Evolutionary conservation across 2,329 filamentous ascomycete genomes (phyloP).

Genomic region (Onygena corvina): DNA sequence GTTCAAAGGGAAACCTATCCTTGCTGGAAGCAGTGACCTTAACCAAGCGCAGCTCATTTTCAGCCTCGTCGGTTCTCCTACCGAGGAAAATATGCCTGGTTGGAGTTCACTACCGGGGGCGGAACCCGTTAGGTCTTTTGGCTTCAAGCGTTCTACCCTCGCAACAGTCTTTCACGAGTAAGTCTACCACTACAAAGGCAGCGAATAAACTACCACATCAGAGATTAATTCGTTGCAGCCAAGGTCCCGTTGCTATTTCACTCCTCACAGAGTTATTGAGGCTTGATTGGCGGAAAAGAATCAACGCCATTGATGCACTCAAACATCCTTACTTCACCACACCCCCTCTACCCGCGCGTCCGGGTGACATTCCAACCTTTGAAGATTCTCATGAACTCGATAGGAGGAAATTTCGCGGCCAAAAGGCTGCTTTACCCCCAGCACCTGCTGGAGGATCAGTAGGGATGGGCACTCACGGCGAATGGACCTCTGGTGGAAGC

Average conservation of each 20-base stretch:
- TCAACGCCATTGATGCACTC: constrained; percentile 88
- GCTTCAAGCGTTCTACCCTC: constrained; percentile 52
- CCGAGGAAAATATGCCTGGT: constrained; percentile 81
- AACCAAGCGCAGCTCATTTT: constrained; percentile 92
- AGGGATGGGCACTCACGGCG: constrained; percentile 54
- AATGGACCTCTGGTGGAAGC: constrained; percentile 35
- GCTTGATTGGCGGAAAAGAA: constrained; percentile 75
- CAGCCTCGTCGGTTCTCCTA: constrained; percentile 80
- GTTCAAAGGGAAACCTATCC: constrained; percentile 84
- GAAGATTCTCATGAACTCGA: constrained; percentile 97
- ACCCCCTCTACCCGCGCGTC: constrained; percentile 62
- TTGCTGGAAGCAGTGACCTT: constrained; percentile 75
- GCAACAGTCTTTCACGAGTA: constrained; percentile 63
- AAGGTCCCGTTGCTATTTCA: constrained; percentile 60
- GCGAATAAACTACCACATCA: neutral
- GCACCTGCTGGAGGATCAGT: constrained; percentile 86
- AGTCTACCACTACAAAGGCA: constrained; percentile 15
- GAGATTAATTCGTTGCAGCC: constrained; percentile 32
- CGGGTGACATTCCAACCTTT: constrained; percentile 79
- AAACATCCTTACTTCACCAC: constrained; percentile 84
- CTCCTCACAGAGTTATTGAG: constrained; percentile 71
- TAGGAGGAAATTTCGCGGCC: constrained; percentile 78
- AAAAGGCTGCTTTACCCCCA: constrained; percentile 71
- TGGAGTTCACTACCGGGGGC: constrained; percentile 75
- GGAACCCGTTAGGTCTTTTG: constrained; percentile 57